phyloP scores from a whole-genome alignment of 768 basidiomycete species.

The Boletus subparvulus region DNA sequence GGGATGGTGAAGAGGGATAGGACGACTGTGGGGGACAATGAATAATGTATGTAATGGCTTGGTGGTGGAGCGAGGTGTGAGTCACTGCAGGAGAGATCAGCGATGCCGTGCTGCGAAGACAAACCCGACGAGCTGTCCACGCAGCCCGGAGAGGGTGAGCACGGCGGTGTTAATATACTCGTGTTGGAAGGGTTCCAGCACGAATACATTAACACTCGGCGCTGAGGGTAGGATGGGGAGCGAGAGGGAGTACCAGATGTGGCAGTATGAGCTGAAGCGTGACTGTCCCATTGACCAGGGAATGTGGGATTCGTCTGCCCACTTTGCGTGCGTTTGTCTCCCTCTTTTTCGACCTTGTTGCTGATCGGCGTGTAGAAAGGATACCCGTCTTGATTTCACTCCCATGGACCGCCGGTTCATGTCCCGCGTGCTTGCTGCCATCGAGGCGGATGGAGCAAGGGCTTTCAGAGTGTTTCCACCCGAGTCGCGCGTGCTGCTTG shows the following conservation, averaged over 20 bases:
- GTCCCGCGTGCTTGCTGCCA: slow-evolving; percentile 56
- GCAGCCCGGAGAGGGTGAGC: slow-evolving; percentile 80
- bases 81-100: slow-evolving; percentile 32
- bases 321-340: slow-evolving; percentile 60
- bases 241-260: too few relatives aligned
- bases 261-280: too few relatives aligned
- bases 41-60: slow-evolving; percentile 46
- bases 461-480: slow-evolving; percentile 88
- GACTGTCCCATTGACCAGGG: too few relatives aligned
- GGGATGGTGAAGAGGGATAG: slow-evolving; percentile 53
- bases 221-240: too few relatives aligned
- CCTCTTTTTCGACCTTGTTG: neutral
- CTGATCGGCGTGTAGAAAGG: slow-evolving; percentile 37
- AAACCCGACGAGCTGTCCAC: slow-evolving; percentile 67
- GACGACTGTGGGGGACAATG: slow-evolving; percentile 33
- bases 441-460: slow-evolving; percentile 72
- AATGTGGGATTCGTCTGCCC: slow-evolving; percentile 77
- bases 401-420: slow-evolving; percentile 97
- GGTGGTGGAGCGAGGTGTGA: slow-evolving; percentile 48
- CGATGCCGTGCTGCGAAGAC: slow-evolving; percentile 35
- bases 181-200: too few relatives aligned
- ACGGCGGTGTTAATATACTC: slow-evolving; percentile 55
- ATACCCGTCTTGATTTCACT: slow-evolving; percentile 75
- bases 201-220: too few relatives aligned
- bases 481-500: slow-evolving; percentile 69